A percentile compares a stretch with the other conserved stretches of the same genome.
Evolutionary conservation across 2,329 filamentous ascomycete genomes (phyloP).

Genomic region (Trichoderma atroviride): DNA sequence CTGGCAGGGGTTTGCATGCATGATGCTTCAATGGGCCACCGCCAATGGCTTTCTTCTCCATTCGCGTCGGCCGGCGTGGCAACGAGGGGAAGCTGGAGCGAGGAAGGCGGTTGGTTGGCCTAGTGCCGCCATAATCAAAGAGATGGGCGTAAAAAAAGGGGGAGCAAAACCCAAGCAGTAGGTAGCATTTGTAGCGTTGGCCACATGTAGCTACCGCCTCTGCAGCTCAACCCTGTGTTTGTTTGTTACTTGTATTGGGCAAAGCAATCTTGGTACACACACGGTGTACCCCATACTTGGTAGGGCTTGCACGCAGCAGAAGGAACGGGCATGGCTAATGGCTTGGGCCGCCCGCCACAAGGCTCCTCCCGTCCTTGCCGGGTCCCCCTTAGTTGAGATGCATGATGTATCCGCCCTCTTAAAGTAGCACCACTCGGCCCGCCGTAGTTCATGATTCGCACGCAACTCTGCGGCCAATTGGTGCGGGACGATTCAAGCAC

Average conservation of each 20-base stretch:
- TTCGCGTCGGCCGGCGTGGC: not conserved
- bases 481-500: conserved; percentile 14
- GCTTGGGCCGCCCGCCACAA: conserved; percentile 36
- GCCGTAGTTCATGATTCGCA: conserved; percentile 19
- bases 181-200: not conserved
- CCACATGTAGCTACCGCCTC: not conserved
- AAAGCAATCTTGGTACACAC: not conserved
- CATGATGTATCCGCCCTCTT: conserved; percentile 23
- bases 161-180: not conserved
- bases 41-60: not conserved
- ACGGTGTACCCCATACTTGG: conserved; percentile 4
- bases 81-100: not conserved
- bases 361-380: conserved; percentile 42
- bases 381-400: conserved; percentile 28
- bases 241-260: not conserved
- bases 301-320: conserved; percentile 17
- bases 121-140: not conserved
- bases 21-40: not conserved
- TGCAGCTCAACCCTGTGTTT: not conserved
- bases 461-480: not conserved
- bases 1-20: not conserved
- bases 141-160: not conserved
- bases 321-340: conserved; percentile 17
- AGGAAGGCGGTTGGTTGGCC: not conserved
- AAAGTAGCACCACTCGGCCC: conserved; percentile 17